Evolutionary conservation across 108 stramenopile species (phyloP).

Genomic region (Nitzschia putrida): DNA sequence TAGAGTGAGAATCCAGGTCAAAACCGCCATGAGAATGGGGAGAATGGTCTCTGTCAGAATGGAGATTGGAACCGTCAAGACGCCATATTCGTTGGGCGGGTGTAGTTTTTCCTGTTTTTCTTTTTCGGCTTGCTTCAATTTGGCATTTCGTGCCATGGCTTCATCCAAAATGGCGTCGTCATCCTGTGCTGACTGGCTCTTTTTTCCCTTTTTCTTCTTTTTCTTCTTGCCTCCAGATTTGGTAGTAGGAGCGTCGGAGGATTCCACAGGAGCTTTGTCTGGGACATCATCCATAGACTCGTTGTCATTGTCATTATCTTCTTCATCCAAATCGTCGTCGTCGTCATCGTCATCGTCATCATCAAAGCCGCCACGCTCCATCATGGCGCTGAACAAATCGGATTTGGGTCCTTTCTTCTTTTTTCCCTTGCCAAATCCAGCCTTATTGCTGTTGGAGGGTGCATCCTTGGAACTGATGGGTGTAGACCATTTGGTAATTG

Average conservation of each 20-base stretch:
- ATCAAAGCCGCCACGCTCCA: constrained; percentile 70
- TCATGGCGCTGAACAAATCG: constrained; percentile 88
- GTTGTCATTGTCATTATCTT: constrained; percentile 5
- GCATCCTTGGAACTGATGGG: constrained; percentile 19
- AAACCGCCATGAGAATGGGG: constrained; percentile 22
- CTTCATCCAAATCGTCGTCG: constrained; percentile 20
- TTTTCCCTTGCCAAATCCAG: constrained; percentile 23
- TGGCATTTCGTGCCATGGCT: constrained; percentile 10
- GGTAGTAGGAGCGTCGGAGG: not conserved
- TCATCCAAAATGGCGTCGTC: constrained; percentile 5
- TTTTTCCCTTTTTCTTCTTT: constrained; percentile 14
- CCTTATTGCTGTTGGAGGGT: constrained; percentile 2
- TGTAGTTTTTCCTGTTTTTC: constrained; percentile 7
- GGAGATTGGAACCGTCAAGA: not conserved
- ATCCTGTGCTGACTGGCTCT: not conserved
- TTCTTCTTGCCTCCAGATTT: constrained; percentile 12
- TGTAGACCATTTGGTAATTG: constrained; percentile 24
- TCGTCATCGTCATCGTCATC: constrained; percentile 9
- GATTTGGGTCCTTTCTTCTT: constrained; percentile 23
- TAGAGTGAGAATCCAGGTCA: constrained; percentile 19
- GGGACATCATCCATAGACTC: not conserved
- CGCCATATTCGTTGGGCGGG: too few relatives aligned
- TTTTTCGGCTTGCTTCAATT: not conserved
- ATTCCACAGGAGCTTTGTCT: not conserved
- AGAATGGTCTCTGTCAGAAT: constrained; percentile 2